A percentile compares a stretch with the other conserved stretches of the same genome.
These are phyloP conservation scores for Puccinia hordei DNA, from an alignment of 1,284 basidiomycete species.

Conservation along the genomic window DNA sequence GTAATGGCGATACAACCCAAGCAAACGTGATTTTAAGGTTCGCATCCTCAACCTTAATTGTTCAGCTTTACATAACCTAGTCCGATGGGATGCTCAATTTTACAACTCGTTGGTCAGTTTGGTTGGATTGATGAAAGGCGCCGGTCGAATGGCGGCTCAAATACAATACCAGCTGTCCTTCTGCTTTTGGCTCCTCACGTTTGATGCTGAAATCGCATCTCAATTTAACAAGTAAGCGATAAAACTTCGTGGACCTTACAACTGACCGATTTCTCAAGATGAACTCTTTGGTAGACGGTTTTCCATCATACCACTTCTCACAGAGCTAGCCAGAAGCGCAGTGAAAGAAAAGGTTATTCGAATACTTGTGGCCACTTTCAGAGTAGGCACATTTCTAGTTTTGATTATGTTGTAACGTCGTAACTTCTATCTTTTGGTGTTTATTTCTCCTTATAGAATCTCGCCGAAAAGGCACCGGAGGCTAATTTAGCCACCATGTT, in stretches of 20 bases:
- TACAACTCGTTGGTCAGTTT: slow-evolving; percentile 16
- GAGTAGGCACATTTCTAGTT: background rate
- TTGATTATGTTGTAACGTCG: background rate
- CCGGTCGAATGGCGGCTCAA: slow-evolving; percentile 69
- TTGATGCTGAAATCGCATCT: slow-evolving; percentile 79
- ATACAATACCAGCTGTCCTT: slow-evolving; percentile 91
- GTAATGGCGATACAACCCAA: background rate
- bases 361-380: slow-evolving; percentile 61
- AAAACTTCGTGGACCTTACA: slow-evolving; percentile 55
- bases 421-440: too few relatives aligned
- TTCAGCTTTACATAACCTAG: background rate
- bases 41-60: background rate
- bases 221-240: slow-evolving; percentile 72
- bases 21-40: slow-evolving; percentile 16
- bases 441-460: slow-evolving; percentile 66
- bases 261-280: slow-evolving; percentile 36
- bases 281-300: slow-evolving; percentile 67
- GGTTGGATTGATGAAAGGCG: background rate
- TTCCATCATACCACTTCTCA: slow-evolving; percentile 83
- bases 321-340: slow-evolving; percentile 82
- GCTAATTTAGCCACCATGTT: slow-evolving; percentile 78
- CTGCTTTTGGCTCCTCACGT: slow-evolving; percentile 90
- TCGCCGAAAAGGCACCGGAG: slow-evolving; percentile 69
- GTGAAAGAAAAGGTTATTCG: slow-evolving; percentile 97
- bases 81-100: background rate